phyloP scores from a whole-genome alignment of 306 rosid species.

The Vicia villosa region DNA sequence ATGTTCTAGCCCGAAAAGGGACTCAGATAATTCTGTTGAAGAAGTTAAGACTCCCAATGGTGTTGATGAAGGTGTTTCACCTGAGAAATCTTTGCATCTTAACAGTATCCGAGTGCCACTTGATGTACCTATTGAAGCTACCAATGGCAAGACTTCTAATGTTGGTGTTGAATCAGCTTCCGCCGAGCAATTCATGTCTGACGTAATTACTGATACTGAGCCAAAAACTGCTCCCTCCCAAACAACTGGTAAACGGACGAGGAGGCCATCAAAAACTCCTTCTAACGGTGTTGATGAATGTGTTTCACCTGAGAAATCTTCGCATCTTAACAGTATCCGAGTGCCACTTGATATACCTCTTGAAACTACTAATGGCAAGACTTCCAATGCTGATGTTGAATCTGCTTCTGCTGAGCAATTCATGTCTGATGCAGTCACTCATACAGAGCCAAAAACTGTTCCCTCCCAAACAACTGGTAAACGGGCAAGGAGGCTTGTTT shows the following conservation, averaged over 20 bases:
- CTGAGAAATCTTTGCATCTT: slow-evolving; percentile 33
- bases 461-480: slow-evolving; percentile 4
- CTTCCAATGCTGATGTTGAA: slow-evolving; percentile 30
- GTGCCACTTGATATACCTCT: slow-evolving; percentile 35
- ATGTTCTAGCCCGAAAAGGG: slow-evolving; percentile 38
- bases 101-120: slow-evolving; percentile 33
- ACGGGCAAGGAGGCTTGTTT: slow-evolving; percentile 27
- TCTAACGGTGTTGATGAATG: slow-evolving; percentile 41
- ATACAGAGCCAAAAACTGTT: background rate
- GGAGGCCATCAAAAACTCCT: slow-evolving; percentile 19
- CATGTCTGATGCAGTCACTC: background rate
- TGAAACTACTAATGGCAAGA: slow-evolving; percentile 32
- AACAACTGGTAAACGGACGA: slow-evolving; percentile 18
- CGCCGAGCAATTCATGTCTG: slow-evolving; percentile 7
- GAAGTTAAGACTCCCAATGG: slow-evolving; percentile 44
- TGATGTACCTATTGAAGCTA: slow-evolving; percentile 25
- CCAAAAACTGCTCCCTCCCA: background rate
- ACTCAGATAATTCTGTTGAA: slow-evolving; percentile 33
- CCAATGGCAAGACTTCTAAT: slow-evolving; percentile 31
- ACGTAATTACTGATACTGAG: background rate
- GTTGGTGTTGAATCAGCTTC: slow-evolving; percentile 28
- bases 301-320: slow-evolving; percentile 40
- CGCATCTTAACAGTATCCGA: slow-evolving; percentile 1
- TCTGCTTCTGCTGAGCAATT: slow-evolving; percentile 14
- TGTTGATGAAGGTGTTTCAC: slow-evolving; percentile 38